These are phyloP conservation scores for Globisporangium spiculum DNA, from an alignment of 352 stramenopile species.

Conservation along the genomic window DNA sequence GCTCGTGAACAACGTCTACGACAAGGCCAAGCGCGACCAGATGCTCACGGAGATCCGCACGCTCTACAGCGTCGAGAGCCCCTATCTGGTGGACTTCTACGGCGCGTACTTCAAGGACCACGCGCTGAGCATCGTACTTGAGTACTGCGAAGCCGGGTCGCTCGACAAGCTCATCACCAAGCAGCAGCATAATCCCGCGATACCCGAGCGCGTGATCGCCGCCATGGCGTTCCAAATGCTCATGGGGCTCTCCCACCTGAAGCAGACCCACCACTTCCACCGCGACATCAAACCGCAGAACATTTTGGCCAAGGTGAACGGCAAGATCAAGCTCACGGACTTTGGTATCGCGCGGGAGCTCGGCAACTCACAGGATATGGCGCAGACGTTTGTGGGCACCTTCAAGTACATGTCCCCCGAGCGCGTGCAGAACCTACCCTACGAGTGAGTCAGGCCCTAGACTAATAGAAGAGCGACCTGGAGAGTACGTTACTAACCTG, in stretches of 20 bases:
- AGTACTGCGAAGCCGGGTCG: slow-evolving; percentile 63
- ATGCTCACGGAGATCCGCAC: slow-evolving; percentile 79
- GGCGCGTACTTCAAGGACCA: slow-evolving; percentile 76
- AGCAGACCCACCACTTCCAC: slow-evolving; percentile 82
- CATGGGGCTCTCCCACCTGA: slow-evolving; percentile 55
- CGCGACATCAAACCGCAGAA: slow-evolving; percentile 94
- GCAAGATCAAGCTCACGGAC: slow-evolving; percentile 81
- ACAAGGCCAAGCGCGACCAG: slow-evolving; percentile 72
- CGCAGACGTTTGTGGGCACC: slow-evolving; percentile 89
- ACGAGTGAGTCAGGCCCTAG: slow-evolving; percentile 40
- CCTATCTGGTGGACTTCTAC: slow-evolving; percentile 63
- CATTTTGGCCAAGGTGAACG: slow-evolving; percentile 81
- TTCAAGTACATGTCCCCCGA: slow-evolving; percentile 94
- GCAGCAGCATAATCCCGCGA: slow-evolving; percentile 5
- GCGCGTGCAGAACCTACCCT: slow-evolving; percentile 81
- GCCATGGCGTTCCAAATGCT: slow-evolving; percentile 63
- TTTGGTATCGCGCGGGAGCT: slow-evolving; percentile 72
- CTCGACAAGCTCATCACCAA: slow-evolving; percentile 43
- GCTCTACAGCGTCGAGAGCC: slow-evolving; percentile 66
- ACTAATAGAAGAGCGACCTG: neutral
- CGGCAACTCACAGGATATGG: slow-evolving; percentile 68
- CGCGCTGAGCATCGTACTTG: slow-evolving; percentile 60
- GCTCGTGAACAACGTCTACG: slow-evolving; percentile 73
- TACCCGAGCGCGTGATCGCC: slow-evolving; percentile 50
- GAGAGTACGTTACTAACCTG: neutral